A percentile compares a stretch with the other conserved stretches of the same genome.
These are phyloP conservation scores for Fomes fomentarius DNA, from an alignment of 1,284 basidiomycete genomes.

Conservation along the genomic window DNA sequence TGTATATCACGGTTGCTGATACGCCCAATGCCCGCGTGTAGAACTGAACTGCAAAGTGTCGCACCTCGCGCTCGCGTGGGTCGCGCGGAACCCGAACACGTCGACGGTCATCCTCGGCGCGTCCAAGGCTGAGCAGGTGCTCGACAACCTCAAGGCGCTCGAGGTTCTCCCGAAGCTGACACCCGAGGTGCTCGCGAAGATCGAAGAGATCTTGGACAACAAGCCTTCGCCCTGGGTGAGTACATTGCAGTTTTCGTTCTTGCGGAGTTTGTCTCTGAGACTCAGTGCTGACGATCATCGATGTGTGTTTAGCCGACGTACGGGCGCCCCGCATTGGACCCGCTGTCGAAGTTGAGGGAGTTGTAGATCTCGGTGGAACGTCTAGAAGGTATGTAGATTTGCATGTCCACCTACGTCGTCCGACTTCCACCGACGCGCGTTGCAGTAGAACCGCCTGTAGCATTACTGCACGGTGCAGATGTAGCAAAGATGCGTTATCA, in stretches of 20 bases:
- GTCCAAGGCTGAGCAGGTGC: constrained; percentile 58
- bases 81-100: constrained; percentile 63
- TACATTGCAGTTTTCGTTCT: neutral
- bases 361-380: neutral
- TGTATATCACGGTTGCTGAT: neutral
- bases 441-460: neutral
- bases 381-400: neutral
- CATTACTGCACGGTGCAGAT: neutral
- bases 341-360: constrained; percentile 6
- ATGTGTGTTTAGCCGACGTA: constrained; percentile 16
- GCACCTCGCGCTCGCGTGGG: constrained; percentile 76
- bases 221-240: constrained; percentile 43
- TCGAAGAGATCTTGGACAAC: constrained; percentile 65
- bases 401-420: neutral
- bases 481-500: neutral
- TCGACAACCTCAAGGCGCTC: constrained; percentile 73
- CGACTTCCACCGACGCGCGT: neutral
- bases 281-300: neutral
- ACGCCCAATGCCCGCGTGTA: constrained; percentile 16
- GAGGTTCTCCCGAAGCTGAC: constrained; percentile 73
- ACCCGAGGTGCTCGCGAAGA: constrained; percentile 61
- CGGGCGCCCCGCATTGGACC: constrained; percentile 20
- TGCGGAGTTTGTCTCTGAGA: too few relatives aligned
- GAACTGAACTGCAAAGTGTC: constrained; percentile 59
- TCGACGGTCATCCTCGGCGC: constrained; percentile 63